Evolutionary conservation across 345 rosid species (phyloP).

Genomic region (Turnera subulata): DNA sequence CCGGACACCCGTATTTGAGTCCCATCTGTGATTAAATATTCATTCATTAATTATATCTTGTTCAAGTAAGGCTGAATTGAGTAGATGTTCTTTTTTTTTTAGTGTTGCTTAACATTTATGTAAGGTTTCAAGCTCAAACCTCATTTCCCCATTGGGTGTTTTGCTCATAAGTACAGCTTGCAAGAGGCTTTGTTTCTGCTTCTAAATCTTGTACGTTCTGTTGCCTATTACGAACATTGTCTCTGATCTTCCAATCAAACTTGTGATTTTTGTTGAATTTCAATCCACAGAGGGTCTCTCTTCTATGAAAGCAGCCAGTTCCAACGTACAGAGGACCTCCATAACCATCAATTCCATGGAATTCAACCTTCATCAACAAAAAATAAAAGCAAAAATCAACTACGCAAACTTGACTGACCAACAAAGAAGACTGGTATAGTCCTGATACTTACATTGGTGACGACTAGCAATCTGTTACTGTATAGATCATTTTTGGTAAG

Average conservation of each 20-base stretch:
- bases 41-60: too few relatives aligned
- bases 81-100: too few relatives aligned
- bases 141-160: conserved; percentile 70
- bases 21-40: conserved; percentile 56
- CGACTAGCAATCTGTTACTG: conserved; percentile 16
- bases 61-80: too few relatives aligned
- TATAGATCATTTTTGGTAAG: conserved; percentile 56
- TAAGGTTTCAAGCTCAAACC: conserved; percentile 25
- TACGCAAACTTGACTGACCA: not conserved
- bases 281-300: conserved; percentile 60
- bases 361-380: conserved; percentile 44
- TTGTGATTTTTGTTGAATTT: conserved; percentile 12
- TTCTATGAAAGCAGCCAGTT: conserved; percentile 80
- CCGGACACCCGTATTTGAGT: conserved; percentile 57
- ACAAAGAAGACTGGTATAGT: too few relatives aligned
- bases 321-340: conserved; percentile 71
- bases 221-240: conserved; percentile 9
- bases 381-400: not conserved
- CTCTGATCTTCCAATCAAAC: conserved; percentile 22
- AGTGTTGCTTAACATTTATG: too few relatives aligned
- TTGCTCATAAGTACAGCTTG: conserved; percentile 53
- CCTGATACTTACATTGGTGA: conserved; percentile 20
- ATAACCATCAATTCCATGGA: conserved; percentile 57
- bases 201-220: conserved; percentile 20
- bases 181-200: conserved; percentile 41